Percentiles rank a stretch among this genome's conserved stretches.
These are phyloP conservation scores for Leccinum broughii DNA, from an alignment of 768 basidiomycete species.

Conservation along the genomic window DNA sequence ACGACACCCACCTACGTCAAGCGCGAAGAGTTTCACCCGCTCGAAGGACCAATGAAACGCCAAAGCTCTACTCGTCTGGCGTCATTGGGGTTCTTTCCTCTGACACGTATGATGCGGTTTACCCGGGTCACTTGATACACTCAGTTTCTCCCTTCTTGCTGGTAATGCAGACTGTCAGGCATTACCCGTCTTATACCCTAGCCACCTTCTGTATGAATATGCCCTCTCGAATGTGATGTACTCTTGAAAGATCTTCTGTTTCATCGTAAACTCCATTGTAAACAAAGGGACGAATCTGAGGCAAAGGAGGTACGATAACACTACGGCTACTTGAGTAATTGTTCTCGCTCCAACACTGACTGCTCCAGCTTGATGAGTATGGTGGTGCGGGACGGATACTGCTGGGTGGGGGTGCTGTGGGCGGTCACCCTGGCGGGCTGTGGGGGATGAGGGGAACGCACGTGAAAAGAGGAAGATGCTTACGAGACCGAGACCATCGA, in stretches of 20 bases:
- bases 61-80: conserved; percentile 8
- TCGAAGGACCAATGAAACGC: conserved; percentile 10
- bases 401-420: conserved; percentile 84
- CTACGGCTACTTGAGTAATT: conserved; percentile 26
- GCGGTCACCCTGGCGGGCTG: conserved; percentile 97
- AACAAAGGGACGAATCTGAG: background rate
- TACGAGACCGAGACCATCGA: conserved; percentile 93
- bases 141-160: too few relatives aligned
- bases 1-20: conserved; percentile 2
- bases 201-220: too few relatives aligned
- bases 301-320: background rate
- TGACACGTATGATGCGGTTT: background rate
- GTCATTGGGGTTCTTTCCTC: background rate
- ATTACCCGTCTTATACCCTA: too few relatives aligned
- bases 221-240: too few relatives aligned
- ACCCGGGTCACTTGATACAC: background rate
- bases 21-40: conserved; percentile 1
- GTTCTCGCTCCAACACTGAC: conserved; percentile 91
- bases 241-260: background rate
- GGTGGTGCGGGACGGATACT: conserved; percentile 84
- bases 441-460: conserved; percentile 13
- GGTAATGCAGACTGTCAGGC: too few relatives aligned
- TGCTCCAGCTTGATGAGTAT: conserved; percentile 96
- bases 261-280: background rate
- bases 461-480: conserved; percentile 35